A percentile compares a stretch with the other conserved stretches of the same genome.
These are phyloP conservation scores for Colletotrichum kahawae DNA, from an alignment of 2,329 filamentous ascomycete genomes.

Conservation along the genomic window DNA sequence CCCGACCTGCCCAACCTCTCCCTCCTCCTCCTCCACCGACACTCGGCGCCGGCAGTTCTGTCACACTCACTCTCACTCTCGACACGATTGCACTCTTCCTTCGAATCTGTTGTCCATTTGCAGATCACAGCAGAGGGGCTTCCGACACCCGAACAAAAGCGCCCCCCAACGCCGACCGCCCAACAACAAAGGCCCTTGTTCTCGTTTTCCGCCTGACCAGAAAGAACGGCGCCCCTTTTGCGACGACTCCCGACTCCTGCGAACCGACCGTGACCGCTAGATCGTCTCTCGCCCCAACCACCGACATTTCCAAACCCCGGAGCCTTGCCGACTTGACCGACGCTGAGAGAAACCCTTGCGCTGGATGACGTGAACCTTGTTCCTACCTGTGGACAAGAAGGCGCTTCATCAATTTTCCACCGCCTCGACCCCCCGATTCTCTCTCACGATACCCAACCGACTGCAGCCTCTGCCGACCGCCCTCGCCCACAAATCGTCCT, in stretches of 20 bases:
- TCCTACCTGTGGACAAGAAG: background rate
- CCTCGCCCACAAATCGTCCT: background rate
- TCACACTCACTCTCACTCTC: background rate
- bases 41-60: conserved; percentile 20
- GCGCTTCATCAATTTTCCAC: conserved; percentile 11
- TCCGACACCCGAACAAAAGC: background rate
- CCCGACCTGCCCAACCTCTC: conserved; percentile 18
- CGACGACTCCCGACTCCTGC: conserved; percentile 7
- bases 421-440: background rate
- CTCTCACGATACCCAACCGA: conserved; percentile 4
- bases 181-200: background rate
- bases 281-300: conserved; percentile 1
- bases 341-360: conserved; percentile 2
- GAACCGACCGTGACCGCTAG: conserved; percentile 17
- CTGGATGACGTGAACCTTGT: conserved; percentile 16
- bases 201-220: background rate
- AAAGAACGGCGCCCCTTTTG: background rate
- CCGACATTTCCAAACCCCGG: background rate
- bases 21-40: conserved; percentile 17
- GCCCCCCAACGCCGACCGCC: background rate
- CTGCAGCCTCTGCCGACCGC: background rate
- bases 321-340: conserved; percentile 6
- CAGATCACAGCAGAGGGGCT: background rate
- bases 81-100: background rate
- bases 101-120: background rate